Base-by-base conservation (phyloP, 257 asterid species). In the Catharanthus roseus region DNA sequence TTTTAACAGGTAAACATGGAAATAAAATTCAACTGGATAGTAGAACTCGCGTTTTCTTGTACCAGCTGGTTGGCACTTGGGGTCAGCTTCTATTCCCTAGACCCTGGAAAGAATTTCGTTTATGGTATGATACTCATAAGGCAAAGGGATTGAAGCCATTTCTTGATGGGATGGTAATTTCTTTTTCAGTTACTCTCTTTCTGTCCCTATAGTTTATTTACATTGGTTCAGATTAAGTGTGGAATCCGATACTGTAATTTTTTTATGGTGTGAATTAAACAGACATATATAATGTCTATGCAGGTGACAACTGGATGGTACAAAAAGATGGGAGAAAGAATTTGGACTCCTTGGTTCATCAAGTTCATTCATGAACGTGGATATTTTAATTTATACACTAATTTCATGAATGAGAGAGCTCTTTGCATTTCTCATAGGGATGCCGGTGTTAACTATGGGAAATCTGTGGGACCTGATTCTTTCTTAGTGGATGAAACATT, bases 271-370 rank as follows among this genome's bases (percentile, higher is more conserved):
- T 58, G 38, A 19, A 66, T 60, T 47, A 19, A 66, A 28, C 41
- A 49, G 28, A 42, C 73, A 60, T 57, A 42, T 71, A 4, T 63
- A 58, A 68, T 78, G 10, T 28, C 19, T 69, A 64, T 75, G 79
- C 66, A 91, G 99, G 96, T 95, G 68, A 88, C 99, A 56, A 95
- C 83, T 68, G 95, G 99, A 77, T 95, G 99, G 99, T 95, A 89
- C 90, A 91, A 88, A 76, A 91, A 79, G 85, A 75, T 83, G 87
- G 97, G 99, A 23, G 99, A 91, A 80, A 91, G 81, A 82, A 95
- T 95, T 51, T 95, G 99, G 99, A 95, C 99, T 51, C 99, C 99
- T 2, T 95, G 99, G 97, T 95, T 95, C 77, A 87, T 95, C 69
- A 91, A 95, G 76, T 95, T 95, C 78, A 84, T 91, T 65, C 97